Evolutionary conservation across 805 yeast species (phyloP).

Genomic region (Zygoascus tannicola): DNA sequence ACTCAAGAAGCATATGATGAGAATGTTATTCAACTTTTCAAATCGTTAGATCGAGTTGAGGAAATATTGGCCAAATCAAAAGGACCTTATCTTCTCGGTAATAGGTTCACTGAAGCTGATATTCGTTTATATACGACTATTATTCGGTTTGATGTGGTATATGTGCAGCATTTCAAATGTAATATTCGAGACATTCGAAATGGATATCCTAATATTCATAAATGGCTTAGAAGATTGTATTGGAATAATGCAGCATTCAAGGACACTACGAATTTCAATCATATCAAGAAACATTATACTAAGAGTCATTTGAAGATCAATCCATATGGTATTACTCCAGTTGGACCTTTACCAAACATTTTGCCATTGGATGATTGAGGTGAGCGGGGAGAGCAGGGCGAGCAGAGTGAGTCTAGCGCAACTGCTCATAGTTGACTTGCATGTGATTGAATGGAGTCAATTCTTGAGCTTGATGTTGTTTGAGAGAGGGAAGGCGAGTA

Average conservation of each 20-base stretch:
- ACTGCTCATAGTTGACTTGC: too few relatives aligned
- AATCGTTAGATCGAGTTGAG: conserved; percentile 63
- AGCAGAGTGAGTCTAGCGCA: background rate
- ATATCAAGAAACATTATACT: conserved; percentile 86
- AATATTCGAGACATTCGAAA: conserved; percentile 70
- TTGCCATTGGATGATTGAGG: conserved; percentile 34
- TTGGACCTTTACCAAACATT: conserved; percentile 81
- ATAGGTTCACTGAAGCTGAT: conserved; percentile 79
- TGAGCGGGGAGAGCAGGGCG: too few relatives aligned
- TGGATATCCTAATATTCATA: conserved; percentile 68
- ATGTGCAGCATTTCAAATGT: conserved; percentile 92
- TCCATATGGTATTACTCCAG: conserved; percentile 74
- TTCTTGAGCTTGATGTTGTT: too few relatives aligned
- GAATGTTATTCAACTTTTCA: conserved; percentile 55
- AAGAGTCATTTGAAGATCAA: conserved; percentile 74
- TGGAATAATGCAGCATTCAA: conserved; percentile 69
- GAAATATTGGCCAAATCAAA: conserved; percentile 36
- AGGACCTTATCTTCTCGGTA: conserved; percentile 46
- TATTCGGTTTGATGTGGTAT: conserved; percentile 84
- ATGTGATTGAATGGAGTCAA: too few relatives aligned
- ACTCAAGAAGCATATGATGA: conserved; percentile 71
- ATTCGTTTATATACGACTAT: conserved; percentile 80
- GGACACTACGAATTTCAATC: conserved; percentile 76
- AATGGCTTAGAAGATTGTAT: conserved; percentile 76
- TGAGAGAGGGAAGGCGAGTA: too few relatives aligned